Conservation (phyloP, 768 basidiomycete genomes). For the Tylopilus sp. region DNA sequence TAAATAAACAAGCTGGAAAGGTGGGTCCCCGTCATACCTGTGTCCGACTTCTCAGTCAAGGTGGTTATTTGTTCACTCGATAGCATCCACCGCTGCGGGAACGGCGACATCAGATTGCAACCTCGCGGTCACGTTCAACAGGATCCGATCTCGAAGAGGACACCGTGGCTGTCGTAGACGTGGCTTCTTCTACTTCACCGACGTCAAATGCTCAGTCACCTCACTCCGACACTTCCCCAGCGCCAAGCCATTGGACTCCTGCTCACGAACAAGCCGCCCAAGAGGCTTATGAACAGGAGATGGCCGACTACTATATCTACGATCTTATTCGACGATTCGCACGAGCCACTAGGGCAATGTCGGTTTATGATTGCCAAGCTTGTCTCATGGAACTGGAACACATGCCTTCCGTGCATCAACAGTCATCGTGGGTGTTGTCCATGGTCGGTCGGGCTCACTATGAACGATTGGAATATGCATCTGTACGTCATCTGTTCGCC, state of each 20-base stretch:
- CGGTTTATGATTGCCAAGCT: slow-evolving; percentile 70
- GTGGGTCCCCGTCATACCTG: slow-evolving; percentile 32
- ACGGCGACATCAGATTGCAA: slow-evolving; percentile 53
- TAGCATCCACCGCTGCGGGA: slow-evolving; percentile 45
- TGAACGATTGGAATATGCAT: slow-evolving; percentile 83
- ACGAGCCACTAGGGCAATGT: slow-evolving; percentile 68
- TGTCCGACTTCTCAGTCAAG: not conserved
- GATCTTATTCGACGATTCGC: slow-evolving; percentile 80
- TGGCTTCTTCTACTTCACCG: slow-evolving; percentile 59
- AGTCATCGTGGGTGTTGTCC: slow-evolving; percentile 73
- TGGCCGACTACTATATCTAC: slow-evolving; percentile 83
- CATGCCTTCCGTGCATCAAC: slow-evolving; percentile 70
- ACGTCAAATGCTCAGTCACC: slow-evolving; percentile 57
- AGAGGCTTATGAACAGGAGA: slow-evolving; percentile 64
- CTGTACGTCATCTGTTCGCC: slow-evolving; percentile 52
- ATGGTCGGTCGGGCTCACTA: slow-evolving; percentile 87
- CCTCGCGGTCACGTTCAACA: slow-evolving; percentile 55
- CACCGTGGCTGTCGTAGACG: slow-evolving; percentile 41
- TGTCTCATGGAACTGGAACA: slow-evolving; percentile 75
- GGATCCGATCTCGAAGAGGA: slow-evolving; percentile 78
- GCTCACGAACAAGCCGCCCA: slow-evolving; percentile 70
- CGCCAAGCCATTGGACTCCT: slow-evolving; percentile 59
- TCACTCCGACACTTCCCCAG: slow-evolving; percentile 60
- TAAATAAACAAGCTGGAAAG: slow-evolving; percentile 54
- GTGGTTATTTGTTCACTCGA: slow-evolving; percentile 17